Evolutionary conservation across 257 asterid genomes (phyloP), one percentile per base, ranked within the genome.

Genomic region (Solanum appendiculatum): DNA sequence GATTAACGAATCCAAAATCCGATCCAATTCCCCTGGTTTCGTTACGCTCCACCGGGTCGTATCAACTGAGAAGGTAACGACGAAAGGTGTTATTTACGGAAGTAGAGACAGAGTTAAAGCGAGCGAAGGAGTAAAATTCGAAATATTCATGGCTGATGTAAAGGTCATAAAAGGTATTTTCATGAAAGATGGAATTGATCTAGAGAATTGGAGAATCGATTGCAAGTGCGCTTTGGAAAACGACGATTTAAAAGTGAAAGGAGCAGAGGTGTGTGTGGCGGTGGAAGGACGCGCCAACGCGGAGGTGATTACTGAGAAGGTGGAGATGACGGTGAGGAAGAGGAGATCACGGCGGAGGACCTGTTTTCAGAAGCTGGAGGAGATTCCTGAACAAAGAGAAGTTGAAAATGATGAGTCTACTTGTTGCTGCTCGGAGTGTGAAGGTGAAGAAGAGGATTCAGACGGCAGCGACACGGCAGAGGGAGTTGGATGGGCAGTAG

Each of bases 381-480:
- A 95, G 92, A 94, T 94, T 63, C 98, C 98, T 25, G 98, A 94
- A 91, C 94, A 90, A 90, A 89, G 91, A 86, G 97, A 92, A 83
- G 86, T 70, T 69, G 94, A 90, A 46, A 39, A 42, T 54, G 92
- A 89, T 7, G 94, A 88, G 7, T 39, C 56, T 37, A 86, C 90
- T 6, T 87, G 91, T 88, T 54, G 93, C 69, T 95, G 96, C 88
- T 69, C 92, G 7, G 94, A 89, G 12, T 90, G 93, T 34, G 58
- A 42, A 27, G 87, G 91, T 33, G 91, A 87, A 36, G 91, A 87
- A 36, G 90, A 80, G 54, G 90, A 14, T 12, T 68, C 3, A 1
- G 91, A 64, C 46, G 91, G 84, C 1, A 20, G 25, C 5, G 87
- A 64, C 87, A 80, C 84, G 91, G 86, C 39, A 78, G 92, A 86